These are phyloP conservation scores for Pelargonium fulgidum DNA, from an alignment of 441 rosid genomes.

Conservation along the genomic window DNA sequence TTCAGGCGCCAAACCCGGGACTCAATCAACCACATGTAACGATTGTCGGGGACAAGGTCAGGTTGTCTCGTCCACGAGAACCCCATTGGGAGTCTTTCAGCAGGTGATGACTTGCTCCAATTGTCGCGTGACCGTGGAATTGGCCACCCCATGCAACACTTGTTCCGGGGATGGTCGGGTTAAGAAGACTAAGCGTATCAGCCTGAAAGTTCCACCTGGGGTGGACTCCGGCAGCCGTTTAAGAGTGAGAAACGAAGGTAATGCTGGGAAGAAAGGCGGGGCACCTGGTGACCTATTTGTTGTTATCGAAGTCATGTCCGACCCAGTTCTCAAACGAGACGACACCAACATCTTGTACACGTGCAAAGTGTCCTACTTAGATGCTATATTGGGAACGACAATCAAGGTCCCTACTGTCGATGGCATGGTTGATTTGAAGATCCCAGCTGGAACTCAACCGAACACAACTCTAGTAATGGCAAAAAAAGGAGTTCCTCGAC, in stretches of 20 bases:
- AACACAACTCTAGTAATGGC: conserved; percentile 90
- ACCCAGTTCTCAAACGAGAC: conserved; percentile 75
- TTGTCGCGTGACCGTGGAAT: conserved; percentile 74
- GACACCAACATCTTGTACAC: conserved; percentile 76
- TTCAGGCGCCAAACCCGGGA: conserved; percentile 86
- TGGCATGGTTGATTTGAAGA: conserved; percentile 84
- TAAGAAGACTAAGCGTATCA: conserved; percentile 75
- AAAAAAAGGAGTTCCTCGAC: conserved; percentile 79
- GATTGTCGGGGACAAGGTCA: conserved; percentile 97
- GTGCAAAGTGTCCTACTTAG: conserved; percentile 80
- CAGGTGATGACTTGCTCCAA: conserved; percentile 90
- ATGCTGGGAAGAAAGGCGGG: conserved; percentile 88
- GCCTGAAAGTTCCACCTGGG: conserved; percentile 88
- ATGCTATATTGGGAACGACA: conserved; percentile 83
- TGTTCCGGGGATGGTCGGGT: conserved; percentile 94
- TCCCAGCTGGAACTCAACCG: conserved; percentile 91
- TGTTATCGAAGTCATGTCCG: conserved; percentile 73
- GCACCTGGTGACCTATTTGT: conserved; percentile 88
- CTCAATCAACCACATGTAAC: conserved; percentile 66
- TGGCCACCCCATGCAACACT: conserved; percentile 61
- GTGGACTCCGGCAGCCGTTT: conserved; percentile 92
- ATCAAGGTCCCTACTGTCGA: conserved; percentile 88
- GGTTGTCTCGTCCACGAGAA: conserved; percentile 80
- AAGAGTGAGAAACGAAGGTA: conserved; percentile 88
- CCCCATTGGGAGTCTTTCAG: conserved; percentile 93